Evolutionary conservation across 305 asterid genomes (phyloP), one percentile per base, ranked within the genome.

Genomic region (Fraxinus baroniana): DNA sequence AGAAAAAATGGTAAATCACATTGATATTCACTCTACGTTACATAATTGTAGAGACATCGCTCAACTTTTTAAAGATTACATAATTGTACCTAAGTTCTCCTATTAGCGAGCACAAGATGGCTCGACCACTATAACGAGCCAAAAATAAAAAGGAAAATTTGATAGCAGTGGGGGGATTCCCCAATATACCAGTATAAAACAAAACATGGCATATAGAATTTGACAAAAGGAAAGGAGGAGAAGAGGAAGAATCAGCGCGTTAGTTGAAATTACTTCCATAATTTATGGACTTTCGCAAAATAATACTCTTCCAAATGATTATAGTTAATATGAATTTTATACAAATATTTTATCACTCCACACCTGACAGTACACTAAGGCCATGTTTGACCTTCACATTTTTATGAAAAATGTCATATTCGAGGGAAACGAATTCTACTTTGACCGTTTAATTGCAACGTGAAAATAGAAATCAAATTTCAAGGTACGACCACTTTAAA

Each of bases 321-420:
- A 18, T 57, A 18, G 0, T 18, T 36, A 33, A 18, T 46, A 36
- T 7, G 22, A 74, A 5, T 24, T 37, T 35, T 74, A 74, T 15
- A 24, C 2, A 24, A 12, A 22, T 36, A 41, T 32, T 70, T 55
- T 76, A 72, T 82, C 79, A 32, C 73, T 79, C 62, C 20, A 15
- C 20, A 46, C 57, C n/a, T 66, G 84, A 76, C 83, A 17, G 46
- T 77, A 72, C 64, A 74, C 74, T 74, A 32, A 33, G 3, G 6
- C 5, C 36, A 3, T 33, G 36, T 33, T 33, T 3, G 36, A 32
- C 0, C 0, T 5, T 3, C 35, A 32, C 35, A 32, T 32, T 32
- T 32, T 32, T 32, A 32, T 32, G 35, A 32, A 32, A 32, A 32
- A 32, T 32, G 35, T 32, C 35, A 32, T 32, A 32, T 32, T 3